phyloP scores from a whole-genome alignment of 2,329 filamentous ascomycete genomes.

The Trichocomaceae sp. region DNA sequence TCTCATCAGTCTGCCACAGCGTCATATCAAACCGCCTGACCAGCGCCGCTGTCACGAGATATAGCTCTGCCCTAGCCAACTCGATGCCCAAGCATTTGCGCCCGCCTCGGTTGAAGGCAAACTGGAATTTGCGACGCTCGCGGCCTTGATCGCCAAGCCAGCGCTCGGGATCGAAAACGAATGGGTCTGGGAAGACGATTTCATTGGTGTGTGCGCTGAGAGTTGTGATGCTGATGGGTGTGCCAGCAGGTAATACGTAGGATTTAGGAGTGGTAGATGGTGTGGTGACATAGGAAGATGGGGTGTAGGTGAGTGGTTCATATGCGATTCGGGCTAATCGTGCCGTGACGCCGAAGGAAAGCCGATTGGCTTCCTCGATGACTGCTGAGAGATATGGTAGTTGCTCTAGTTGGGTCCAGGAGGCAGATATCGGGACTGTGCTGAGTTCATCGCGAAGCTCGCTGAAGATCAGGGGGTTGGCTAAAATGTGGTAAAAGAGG shows the following conservation, averaged over 20 bases:
- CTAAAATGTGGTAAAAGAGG: constrained; percentile 18
- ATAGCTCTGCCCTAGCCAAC: constrained; percentile 28
- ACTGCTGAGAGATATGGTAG: constrained; percentile 38
- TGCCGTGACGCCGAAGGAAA: constrained; percentile 36
- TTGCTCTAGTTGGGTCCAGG: constrained; percentile 26
- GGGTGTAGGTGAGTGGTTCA: constrained; percentile 13
- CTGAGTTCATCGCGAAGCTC: constrained; percentile 19
- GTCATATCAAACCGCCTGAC: constrained; percentile 24
- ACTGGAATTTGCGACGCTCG: constrained; percentile 34
- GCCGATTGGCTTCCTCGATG: constrained; percentile 27
- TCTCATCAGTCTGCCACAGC: constrained; percentile 21
- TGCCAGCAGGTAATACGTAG: constrained; percentile 24
- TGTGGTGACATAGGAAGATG: constrained; percentile 17
- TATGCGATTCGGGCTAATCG: constrained; percentile 26
- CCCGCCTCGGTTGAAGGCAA: constrained; percentile 38
- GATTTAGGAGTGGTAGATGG: constrained; percentile 14
- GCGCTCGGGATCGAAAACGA: constrained; percentile 34
- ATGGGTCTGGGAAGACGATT: constrained; percentile 32
- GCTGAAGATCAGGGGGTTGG: constrained; percentile 15
- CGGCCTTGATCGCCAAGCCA: constrained; percentile 31
- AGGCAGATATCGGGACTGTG: constrained; percentile 7
- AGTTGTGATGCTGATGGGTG: constrained; percentile 33
- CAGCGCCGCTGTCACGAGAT: constrained; percentile 21
- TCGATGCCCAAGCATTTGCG: constrained; percentile 39
- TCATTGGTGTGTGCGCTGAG: constrained; percentile 24